Conservation (phyloP, 75 land plant genomes). For the Sequoia sempervirens region DNA sequence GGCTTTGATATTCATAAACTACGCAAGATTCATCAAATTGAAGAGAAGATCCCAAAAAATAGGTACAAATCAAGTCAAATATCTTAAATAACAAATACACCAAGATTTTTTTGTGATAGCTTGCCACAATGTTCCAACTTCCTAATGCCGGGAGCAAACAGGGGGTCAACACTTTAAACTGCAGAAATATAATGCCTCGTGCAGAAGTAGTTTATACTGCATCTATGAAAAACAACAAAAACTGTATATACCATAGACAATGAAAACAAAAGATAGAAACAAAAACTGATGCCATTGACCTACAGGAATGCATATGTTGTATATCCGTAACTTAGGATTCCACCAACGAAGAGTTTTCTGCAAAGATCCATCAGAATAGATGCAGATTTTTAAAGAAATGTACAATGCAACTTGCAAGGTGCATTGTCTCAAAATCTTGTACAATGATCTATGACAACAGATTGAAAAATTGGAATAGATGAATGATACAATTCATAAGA, state of each 20-base stretch:
- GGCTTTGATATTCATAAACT: too few relatives aligned
- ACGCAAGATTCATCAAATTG: not conserved
- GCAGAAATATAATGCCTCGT: not conserved
- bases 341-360: too few relatives aligned
- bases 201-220: not conserved
- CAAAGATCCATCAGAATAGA: too few relatives aligned
- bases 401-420: not conserved
- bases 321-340: too few relatives aligned
- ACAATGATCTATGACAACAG: not conserved
- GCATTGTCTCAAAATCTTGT: not conserved
- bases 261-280: too few relatives aligned
- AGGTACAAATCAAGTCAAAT: not conserved
- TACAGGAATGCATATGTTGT: too few relatives aligned
- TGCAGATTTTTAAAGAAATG: not conserved
- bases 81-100: not conserved
- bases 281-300: too few relatives aligned
- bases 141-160: not conserved
- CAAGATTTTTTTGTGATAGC: not conserved
- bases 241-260: not conserved
- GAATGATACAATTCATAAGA: not conserved
- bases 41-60: not conserved
- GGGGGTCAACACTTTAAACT: too few relatives aligned
- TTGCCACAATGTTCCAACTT: not conserved
- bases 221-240: not conserved
- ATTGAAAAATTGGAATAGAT: not conserved